Evolutionary conservation across 2,329 filamentous ascomycete species (phyloP), one percentile per base, ranked within the genome.

Genomic region (Cordyceps militaris): DNA sequence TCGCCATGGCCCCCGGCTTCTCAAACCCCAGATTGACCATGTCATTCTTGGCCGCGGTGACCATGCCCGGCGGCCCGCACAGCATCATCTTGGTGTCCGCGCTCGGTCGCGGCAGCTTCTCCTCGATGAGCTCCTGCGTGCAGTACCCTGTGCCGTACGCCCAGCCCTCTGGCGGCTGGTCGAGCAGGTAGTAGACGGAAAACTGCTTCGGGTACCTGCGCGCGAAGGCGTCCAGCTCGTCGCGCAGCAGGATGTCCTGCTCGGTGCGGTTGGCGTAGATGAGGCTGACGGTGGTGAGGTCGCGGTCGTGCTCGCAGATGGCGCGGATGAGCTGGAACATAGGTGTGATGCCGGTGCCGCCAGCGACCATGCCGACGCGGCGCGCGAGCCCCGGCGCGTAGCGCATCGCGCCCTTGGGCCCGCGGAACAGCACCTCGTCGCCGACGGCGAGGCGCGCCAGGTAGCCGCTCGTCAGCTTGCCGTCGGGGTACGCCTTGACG

Each of bases 51-150:
- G 76, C 74, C 0, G 79, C 81, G 46, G 77, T 77, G 2, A 86
- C 70, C 81, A 86, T 82, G 0, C 76, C 78, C 0, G 83, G 83
- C 0, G 84, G 83, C 0, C 84, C 84, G 62, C 83, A 86, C 16
- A 56, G 19, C 53, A 56, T 56, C 32, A 56, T 40, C 43, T 56
- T 56, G 23, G 43, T 42, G 16, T 56, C 53, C 4, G 53, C 11
- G 16, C 19, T 32, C 21, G 1, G 86, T 68, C 71, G 84, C 1
- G 82, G 81, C 49, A 86, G 70, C 34, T 66, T 71, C 59, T 80
- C 71, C 51, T 56, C 64, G 63, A 86, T 76, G 36, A 83, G 64
- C 0, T 79, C 74, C 44, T 72, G 71, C 0, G 75, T 83, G 1
- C 85, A 76, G 57, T 73, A 80, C 0, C 82, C 83, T 0, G 63